Conservation (phyloP, 345 rosid species). For the Raphanus sativus region DNA sequence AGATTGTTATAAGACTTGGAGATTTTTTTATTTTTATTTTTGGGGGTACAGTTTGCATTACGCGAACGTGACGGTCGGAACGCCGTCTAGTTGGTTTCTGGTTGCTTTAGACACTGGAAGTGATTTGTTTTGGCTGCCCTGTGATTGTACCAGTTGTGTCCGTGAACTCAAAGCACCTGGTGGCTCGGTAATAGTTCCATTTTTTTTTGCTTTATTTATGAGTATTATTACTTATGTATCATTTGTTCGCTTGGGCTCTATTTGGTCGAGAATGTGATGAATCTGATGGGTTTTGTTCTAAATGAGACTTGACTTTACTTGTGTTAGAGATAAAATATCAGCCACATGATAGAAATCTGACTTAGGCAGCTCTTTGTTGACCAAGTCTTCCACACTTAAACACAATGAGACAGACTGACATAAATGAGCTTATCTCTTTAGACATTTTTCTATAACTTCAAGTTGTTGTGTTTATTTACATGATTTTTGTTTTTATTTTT, state of each 20-base stretch:
- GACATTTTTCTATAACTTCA: neutral
- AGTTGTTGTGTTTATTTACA: constrained; percentile 10
- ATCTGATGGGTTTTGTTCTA: neutral
- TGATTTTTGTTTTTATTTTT: neutral
- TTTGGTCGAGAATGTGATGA: neutral
- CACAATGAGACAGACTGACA: too few relatives aligned
- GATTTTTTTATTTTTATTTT: constrained; percentile 2
- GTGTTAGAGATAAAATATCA: neutral
- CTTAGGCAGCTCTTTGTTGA: constrained; percentile 14
- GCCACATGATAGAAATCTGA: neutral
- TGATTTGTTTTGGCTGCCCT: constrained; percentile 93
- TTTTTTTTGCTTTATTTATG: neutral
- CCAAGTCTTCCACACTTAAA: neutral
- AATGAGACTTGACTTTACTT: neutral
- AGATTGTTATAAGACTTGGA: neutral
- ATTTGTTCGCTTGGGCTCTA: constrained; percentile 2
- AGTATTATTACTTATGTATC: neutral
- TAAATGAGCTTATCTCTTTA: too few relatives aligned
- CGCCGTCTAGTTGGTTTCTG: constrained; percentile 62
- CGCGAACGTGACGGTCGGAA: constrained; percentile 79
- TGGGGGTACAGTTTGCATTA: constrained; percentile 68
- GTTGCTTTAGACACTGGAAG: constrained; percentile 97
- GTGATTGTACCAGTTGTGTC: constrained; percentile 70
- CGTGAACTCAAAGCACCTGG: constrained; percentile 37
- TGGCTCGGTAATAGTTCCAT: constrained; percentile 47